Evolutionary conservation across 2,329 filamentous ascomycete genomes (phyloP).

Genomic region (Neurospora crassa): DNA sequence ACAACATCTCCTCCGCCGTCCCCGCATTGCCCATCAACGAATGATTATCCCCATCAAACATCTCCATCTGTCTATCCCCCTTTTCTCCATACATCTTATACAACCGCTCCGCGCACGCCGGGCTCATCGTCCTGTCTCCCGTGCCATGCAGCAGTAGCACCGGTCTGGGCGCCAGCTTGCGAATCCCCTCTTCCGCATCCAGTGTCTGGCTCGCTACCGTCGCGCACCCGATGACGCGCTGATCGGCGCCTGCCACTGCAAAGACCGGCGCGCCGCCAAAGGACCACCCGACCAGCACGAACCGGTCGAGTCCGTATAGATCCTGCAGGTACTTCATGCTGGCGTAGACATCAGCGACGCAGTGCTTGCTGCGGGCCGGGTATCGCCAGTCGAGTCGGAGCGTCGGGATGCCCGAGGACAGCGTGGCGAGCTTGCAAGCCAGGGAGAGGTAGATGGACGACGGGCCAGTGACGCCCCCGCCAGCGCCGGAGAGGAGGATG

Average conservation of each 20-base stretch:
- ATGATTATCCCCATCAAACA: slow-evolving; percentile 33
- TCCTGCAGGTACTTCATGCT: slow-evolving; percentile 26
- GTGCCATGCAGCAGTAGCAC: slow-evolving; percentile 30
- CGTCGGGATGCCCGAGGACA: slow-evolving; percentile 25
- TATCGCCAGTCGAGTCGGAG: slow-evolving; percentile 30
- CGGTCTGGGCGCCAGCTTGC: slow-evolving; percentile 23
- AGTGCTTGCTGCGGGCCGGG: slow-evolving; percentile 20
- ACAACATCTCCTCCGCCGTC: slow-evolving; percentile 28
- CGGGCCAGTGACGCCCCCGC: slow-evolving; percentile 29
- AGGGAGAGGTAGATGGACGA: slow-evolving; percentile 30
- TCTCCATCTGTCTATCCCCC: slow-evolving; percentile 24
- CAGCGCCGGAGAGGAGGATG: slow-evolving; percentile 6
- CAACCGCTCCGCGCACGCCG: slow-evolving; percentile 25
- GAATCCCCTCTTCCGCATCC: slow-evolving; percentile 25
- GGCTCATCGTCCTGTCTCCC: slow-evolving; percentile 25
- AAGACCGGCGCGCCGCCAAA: slow-evolving; percentile 33
- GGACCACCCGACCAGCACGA: slow-evolving; percentile 33
- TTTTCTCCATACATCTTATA: slow-evolving; percentile 25
- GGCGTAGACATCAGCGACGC: slow-evolving; percentile 26
- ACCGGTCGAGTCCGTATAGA: slow-evolving; percentile 21
- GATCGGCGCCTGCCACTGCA: slow-evolving; percentile 24
- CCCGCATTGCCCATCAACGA: slow-evolving; percentile 27
- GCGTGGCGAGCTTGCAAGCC: slow-evolving; percentile 28
- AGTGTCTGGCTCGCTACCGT: slow-evolving; percentile 30
- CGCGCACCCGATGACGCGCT: slow-evolving; percentile 22